phyloP scores from a whole-genome alignment of 2,329 filamentous ascomycete genomes.

The Exserohilum rostratum region DNA sequence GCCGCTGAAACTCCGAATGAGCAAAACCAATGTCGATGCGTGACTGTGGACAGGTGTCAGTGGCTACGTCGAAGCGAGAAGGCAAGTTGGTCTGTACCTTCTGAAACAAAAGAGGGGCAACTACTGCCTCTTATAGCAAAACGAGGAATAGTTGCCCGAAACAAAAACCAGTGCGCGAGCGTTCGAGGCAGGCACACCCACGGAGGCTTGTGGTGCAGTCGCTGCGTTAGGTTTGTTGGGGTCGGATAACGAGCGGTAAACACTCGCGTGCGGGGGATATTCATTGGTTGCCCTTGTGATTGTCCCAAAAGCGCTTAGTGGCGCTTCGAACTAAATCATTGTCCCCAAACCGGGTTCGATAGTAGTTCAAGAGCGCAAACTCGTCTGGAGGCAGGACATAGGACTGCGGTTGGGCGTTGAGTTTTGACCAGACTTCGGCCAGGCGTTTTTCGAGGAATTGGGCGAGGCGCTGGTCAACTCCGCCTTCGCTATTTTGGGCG shows the following conservation, averaged over 20 bases:
- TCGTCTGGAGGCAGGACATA: constrained; percentile 79
- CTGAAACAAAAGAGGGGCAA: background rate
- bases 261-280: background rate
- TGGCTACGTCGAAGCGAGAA: background rate
- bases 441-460: constrained; percentile 67
- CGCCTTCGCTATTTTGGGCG: constrained; percentile 74
- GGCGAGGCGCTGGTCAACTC: constrained; percentile 67
- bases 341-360: constrained; percentile 69
- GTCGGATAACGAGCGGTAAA: background rate
- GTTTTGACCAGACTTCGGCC: constrained; percentile 68
- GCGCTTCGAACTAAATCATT: constrained; percentile 57
- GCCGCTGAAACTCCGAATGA: constrained; percentile 14
- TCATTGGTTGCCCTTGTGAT: constrained; percentile 44
- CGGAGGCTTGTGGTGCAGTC: background rate
- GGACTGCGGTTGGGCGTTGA: constrained; percentile 67
- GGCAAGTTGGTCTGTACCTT: constrained; percentile 1
- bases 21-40: constrained; percentile 7
- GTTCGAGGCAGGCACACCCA: background rate
- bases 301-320: constrained; percentile 64
- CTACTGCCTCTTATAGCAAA: background rate
- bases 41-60: constrained; percentile 3
- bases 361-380: constrained; percentile 88
- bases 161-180: background rate
- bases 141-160: background rate
- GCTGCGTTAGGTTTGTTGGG: background rate